Base-by-base conservation (phyloP, 345 rosid species). In the Chamaenerion angustifolium region DNA sequence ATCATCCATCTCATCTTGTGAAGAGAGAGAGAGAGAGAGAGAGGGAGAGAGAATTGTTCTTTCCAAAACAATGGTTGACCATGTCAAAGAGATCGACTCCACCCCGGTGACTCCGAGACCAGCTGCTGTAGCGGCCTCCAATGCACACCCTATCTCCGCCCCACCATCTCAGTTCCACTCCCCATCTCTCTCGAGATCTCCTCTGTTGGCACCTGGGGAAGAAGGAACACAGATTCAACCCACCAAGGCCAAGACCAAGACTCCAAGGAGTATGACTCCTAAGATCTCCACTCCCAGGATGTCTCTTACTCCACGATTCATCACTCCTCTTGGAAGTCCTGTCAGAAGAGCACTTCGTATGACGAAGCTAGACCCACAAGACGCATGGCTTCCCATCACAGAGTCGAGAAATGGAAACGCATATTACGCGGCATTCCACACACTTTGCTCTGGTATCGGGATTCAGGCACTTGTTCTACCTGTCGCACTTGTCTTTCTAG, bases 321-420 rank as follows among this genome's bases (percentile, higher is more conserved):
- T 78, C 2, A 81, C 80, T 37, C 89, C 89, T 5, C 14, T 78
- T 42, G 80, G 82, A 8, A 76, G 77, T 42, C 89, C 85, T 0
- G 21, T 82, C 0, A 67, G 76, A 19, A 68, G 57, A 62, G 85
- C 76, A 43, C 76, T 82, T 10, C 57, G 65, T 0, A 68, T 75
- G 11, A 82, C 90, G 0, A 82, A 56, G 73, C 78, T 79, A 13
- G 83, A 79, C 48, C 83, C 85, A 18, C 68, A 65, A 8, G 86
- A 82, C 23, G 92, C 92, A 11, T 90, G 98, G 98, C 78, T 90
- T 31, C 95, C 95, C 0, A 86, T 90, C 57, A 90, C 95, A 2
- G 92, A 85, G 65, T 90, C 98, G 1, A 61, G 94, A 51, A 83
- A 86, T 44, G 94, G 95, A 3, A 90, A 86, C 54, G 69, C 81